Evolutionary conservation across 805 yeast species (phyloP), one percentile per base, ranked within the genome.

Genomic region (Wickerhamiella qilinensis): DNA sequence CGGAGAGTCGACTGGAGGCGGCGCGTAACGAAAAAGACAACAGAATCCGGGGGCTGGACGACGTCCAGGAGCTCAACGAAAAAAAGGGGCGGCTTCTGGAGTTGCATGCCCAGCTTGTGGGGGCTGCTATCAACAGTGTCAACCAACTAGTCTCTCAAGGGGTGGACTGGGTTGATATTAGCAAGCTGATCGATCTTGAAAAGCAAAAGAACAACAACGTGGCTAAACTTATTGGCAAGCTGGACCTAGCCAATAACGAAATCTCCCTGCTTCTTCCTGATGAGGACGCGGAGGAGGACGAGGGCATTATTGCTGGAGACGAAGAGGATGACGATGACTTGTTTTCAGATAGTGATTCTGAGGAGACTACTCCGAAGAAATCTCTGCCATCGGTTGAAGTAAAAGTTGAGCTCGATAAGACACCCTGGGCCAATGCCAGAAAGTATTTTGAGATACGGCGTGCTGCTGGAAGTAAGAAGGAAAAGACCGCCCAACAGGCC

Each of bases 81-180:
- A 62, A 63, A 39, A 80, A 76, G 46, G 97, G 94, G 9, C 77
- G 74, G 44, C 61, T 79, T 3, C 75, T 88, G 21, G 77, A 81
- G 43, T 60, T 67, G 28, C 67, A 79, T 53, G 78, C 88, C 3
- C 74, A 73, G 20, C 47, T 71, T 20, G 84, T 86, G 4, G 91
- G 79, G 36, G 71, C 71, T 15, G 84, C 91, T 35, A 77, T 71
- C 42, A 56, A 53, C 6, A 76, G 80, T 2, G 80, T 88, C 3
- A 78, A 76, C 42, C 60, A 64, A 1, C 59, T 84, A 39, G 44
- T 85, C 3, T 75, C 77, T 40, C 91, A 82, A 52, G 86, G 82
- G 45, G 82, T 84, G 83, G 96, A 88, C 54, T 88, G 98, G 98
- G 70, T 71, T 32, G 78, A 83, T 43, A 86, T 86, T 44, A 94